phyloP scores from a whole-genome alignment of 441 rosid genomes.

The Populus hybrid region DNA sequence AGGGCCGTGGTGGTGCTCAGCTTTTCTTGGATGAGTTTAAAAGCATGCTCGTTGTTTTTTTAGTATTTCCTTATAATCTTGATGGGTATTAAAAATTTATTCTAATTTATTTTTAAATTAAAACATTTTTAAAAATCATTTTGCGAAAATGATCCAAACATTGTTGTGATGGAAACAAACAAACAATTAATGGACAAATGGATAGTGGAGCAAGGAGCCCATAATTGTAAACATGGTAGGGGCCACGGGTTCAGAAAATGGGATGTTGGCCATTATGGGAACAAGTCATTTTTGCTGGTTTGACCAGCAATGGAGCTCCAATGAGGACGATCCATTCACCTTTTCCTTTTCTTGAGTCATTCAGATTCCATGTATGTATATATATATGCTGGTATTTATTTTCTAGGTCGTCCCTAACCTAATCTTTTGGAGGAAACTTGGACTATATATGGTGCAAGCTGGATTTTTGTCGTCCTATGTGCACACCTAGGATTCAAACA shows the following conservation, averaged over 20 bases:
- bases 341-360: background rate
- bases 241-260: constrained; percentile 34
- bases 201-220: constrained; percentile 11
- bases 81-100: too few relatives aligned
- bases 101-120: too few relatives aligned
- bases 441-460: background rate
- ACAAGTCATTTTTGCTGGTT: constrained; percentile 32
- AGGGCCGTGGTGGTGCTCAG: background rate
- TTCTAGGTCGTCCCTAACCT: background rate
- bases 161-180: constrained; percentile 16
- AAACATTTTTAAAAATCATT: too few relatives aligned
- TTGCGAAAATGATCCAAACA: too few relatives aligned
- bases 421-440: background rate
- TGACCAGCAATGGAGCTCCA: background rate
- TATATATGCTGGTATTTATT: background rate
- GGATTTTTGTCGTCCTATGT: background rate
- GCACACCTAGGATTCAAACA: background rate
- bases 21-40: too few relatives aligned
- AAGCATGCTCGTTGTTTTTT: too few relatives aligned
- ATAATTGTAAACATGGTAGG: constrained; percentile 22
- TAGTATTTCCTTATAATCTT: too few relatives aligned
- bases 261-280: constrained; percentile 32
- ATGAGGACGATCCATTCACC: background rate
- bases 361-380: background rate
- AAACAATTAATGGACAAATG: background rate